Base-by-base conservation (phyloP, 441 rosid species). In the Corymbia calophylla region DNA sequence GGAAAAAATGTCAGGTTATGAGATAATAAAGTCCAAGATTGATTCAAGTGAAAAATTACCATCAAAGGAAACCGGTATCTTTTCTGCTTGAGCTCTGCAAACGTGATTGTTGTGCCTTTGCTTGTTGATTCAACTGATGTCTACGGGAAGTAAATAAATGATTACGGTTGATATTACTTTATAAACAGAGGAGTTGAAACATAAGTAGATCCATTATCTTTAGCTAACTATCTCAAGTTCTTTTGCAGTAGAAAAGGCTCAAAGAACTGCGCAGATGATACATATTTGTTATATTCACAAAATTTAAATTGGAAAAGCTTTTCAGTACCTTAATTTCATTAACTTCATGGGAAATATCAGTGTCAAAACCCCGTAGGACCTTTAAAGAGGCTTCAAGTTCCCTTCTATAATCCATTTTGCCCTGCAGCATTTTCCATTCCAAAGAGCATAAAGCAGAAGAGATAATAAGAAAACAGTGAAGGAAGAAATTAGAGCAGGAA, bases 41-140 rank as follows among this genome's bases (percentile, higher is more conserved):
- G 84, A 21, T 73, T 47, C 84, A 12, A 39, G 84, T 39, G 51
- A 44, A 73, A 49, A 21, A 47, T 86, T 95, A 97, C 99, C 99
- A 93, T 94, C 87, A 97, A 90, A 51, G 99, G 99, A 89, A 95
- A 94, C 96, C 95, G 96, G 91, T 96, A 97, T 95, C 94, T 95
- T 93, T 93, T 95, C 51, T 92, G 94, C 93, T 94, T 95, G 92
- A 97, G 96, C 60, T 97, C 98, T 68, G 93, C 95, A 92, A 97
- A 94, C 47, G 95, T 94, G 89, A 97, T 90, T 49, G 95, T 92
- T 89, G 94, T 90, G 88, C 96, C 94, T 94, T 93, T 95, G 89
- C 94, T 90, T 85, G 96, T 47, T 90, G 99, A 94, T 91, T 96
- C 97, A 68, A 95, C 93, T 87, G 99, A 90, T 91, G 97, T 95